Evolutionary conservation across 1,284 basidiomycete species (phyloP).

Genomic region (Trichosporon ovoides): DNA sequence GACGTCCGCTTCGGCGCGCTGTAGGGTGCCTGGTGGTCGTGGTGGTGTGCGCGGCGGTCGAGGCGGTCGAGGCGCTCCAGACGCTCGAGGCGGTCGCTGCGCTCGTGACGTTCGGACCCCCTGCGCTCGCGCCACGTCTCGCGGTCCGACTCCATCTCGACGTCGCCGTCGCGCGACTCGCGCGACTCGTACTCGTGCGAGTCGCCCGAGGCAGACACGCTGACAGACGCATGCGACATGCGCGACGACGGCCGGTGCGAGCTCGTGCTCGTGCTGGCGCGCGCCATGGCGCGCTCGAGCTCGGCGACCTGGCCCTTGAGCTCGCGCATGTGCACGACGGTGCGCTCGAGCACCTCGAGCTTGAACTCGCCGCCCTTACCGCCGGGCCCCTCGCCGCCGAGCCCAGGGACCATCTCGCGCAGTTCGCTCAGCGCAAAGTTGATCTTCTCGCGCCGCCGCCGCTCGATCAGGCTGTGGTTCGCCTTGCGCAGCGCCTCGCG

Average conservation of each 20-base stretch:
- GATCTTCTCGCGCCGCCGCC: conserved; percentile 47
- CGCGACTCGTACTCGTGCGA: conserved; percentile 13
- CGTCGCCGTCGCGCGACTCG: conserved; percentile 1
- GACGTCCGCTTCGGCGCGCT: conserved; percentile 8
- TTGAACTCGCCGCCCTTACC: conserved; percentile 48
- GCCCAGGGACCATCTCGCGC: conserved; percentile 46
- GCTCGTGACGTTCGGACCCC: background rate
- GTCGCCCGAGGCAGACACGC: background rate
- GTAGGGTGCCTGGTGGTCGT: background rate
- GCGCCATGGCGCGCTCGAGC: conserved; percentile 22
- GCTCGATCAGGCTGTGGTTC: conserved; percentile 47
- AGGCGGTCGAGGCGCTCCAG: background rate
- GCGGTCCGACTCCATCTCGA: conserved; percentile 1
- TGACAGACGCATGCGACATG: too few species aligned
- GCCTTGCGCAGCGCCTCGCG: conserved; percentile 45
- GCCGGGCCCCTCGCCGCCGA: conserved; percentile 34
- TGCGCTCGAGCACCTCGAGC: conserved; percentile 47
- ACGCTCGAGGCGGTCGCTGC: background rate
- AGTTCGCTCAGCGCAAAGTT: conserved; percentile 44
- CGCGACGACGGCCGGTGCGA: background rate
- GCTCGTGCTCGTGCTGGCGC: background rate
- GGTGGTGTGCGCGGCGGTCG: background rate
- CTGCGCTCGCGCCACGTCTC: background rate
- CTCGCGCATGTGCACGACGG: conserved; percentile 46
- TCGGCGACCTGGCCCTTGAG: conserved; percentile 32